Base-by-base conservation (phyloP, 176 grass and related monocot species). In the Alopecurus myosuroides region DNA sequence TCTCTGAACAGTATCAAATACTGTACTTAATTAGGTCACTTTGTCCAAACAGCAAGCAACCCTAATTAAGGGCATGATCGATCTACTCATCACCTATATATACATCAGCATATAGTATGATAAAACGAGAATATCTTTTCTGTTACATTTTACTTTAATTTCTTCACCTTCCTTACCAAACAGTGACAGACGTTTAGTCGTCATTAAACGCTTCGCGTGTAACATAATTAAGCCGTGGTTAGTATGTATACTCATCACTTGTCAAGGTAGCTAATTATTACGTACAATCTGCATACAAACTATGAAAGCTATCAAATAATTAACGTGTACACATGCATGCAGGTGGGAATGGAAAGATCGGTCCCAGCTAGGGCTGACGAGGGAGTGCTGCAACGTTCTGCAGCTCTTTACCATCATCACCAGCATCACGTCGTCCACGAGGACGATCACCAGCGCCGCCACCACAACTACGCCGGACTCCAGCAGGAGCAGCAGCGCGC, bases 261-360 rank as follows among this genome's bases (percentile, higher is more conserved):
- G 50, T 77, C 10, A 28, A 19, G n/a, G 51, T 41, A 60, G 33
- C 34, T 39, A 37, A 37, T 45, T 46, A 26, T 65, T 25, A 70
- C 8, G 1, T 58, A 72, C 20, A 3, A 69, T 41, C 30, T 60
- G 7, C 55, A 11, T 63, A 19, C 61, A 6, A 13, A 51, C 15
- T 8, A 22, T 77, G 30, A 25, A 82, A 42, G 45, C 67, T 14
- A 64, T 31, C 3, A 69, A 71, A 30, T 67, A 52, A 58, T 52
- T 50, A 28, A 40, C n/a, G 55, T 76, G 40, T 25, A 58, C 9
- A 63, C 11, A 34, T 63, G 34, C 60, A 74, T 49, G 58, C 81
- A 91, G 89, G 89, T 80, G 23, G 89, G 71, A 11, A 67, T 91
- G 60, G 81, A 69, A 84, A 26, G 84, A 58, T 80, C 89, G 75